Base-by-base conservation (phyloP, 805 yeast genomes). In the Millerozyma acaciae region DNA sequence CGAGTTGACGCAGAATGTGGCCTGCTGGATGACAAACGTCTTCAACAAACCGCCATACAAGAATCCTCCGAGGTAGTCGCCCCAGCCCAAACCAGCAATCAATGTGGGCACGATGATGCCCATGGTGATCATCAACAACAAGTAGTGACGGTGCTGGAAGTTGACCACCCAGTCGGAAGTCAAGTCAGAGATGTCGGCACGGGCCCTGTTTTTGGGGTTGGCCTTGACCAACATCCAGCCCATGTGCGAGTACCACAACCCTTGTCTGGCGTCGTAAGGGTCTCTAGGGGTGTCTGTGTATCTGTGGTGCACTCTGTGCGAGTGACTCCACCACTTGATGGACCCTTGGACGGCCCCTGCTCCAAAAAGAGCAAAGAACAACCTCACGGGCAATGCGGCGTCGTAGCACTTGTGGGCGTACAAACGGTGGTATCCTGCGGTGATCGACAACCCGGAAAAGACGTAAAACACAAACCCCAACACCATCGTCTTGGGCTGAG, bases 261-360 rank as follows among this genome's bases (percentile, higher is more conserved):
- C 94, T 51, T 68, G 69, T 65, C 89, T 75, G 13, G 94, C 93
- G 55, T 84, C 93, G 53, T 84, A 84, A 33, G 94, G 94, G 59
- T 84, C 94, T 67, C 90, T 76, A 37, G 60, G 48, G 17, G 93
- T 84, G 61, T 84, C 94, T 4, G 93, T 84, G 62, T 82, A 84
- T 66, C 94, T 73, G 64, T 84, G 94, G 58, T 84, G 94, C 36
- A 84, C 72, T 73, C 94, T 75, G 62, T 84, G 94, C 33, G 83
- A 73, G 56, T 84, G 93, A 30, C 82, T 76, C 94, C 94, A 84
- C 93, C 93, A 84, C 60, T 84, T 84, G 57, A 84, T 78, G 26
- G 90, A 82, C 44, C 94, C 94, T 58, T 84, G 88, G 30, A 84
- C 78, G 35, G 88, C 77, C 26, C 88, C 84, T 21, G 90, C 86